Base-by-base conservation (phyloP, 257 asterid species). In the Petunia axillaris region DNA sequence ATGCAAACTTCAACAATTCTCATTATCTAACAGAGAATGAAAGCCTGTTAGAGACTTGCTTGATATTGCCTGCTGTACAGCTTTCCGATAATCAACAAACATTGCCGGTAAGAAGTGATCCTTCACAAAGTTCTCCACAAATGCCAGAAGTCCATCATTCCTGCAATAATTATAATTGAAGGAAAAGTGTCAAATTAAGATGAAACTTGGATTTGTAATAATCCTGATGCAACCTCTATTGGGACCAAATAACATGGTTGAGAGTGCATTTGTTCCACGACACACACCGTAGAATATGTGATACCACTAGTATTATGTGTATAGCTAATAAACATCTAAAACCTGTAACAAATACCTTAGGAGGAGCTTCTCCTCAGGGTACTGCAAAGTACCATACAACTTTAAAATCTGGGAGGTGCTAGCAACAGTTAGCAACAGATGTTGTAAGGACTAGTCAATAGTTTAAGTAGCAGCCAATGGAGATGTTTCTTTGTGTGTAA, bases 51-150 rank as follows among this genome's bases (percentile, higher is more conserved):
- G 70, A 80, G 87, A 89, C 98, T 92, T 92, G 86, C 99, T 96
- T 94, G 99, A 93, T 90, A 96, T 96, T 77, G 99, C 98, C 89
- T 91, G 98, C 77, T 96, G 99, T 64, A 96, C 99, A 48, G 95
- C 91, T 90, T 96, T 94, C 89, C 99, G 91, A 82, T 96, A 96
- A 86, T 96, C 99, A 64, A 96, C 99, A 87, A 92, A 96, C 98
- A 96, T 89, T 80, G 98, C 91, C 57, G 99, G 99, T 85, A 96
- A 87, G 85, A 96, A 92, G 89, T 89, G 99, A 88, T 96, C 99
- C 89, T 96, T 96, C 91, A 96, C 97, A 85, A 96, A 96, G 89
- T 91, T 96, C 87, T 96, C 99, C 83, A 91, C 91, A 86, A 96
- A 96, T 57, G 95, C 89, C 86, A 96, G 89, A 89, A 96, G 88